phyloP scores from a whole-genome alignment of 2,329 filamentous ascomycete genomes.

The Dothistroma pini region DNA sequence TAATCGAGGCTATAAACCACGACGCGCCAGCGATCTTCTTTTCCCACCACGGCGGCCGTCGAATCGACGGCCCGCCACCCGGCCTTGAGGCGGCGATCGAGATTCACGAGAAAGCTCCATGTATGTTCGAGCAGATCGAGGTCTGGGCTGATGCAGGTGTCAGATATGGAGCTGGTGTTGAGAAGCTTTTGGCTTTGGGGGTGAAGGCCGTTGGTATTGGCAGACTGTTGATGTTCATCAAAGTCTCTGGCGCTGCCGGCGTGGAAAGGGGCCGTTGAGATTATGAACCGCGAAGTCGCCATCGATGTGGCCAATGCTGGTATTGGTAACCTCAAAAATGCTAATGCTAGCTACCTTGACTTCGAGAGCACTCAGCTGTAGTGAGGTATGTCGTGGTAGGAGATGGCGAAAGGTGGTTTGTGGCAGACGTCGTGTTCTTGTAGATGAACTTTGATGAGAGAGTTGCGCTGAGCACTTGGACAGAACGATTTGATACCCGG shows the following conservation, averaged over 20 bases:
- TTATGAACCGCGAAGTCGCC: slow-evolving; percentile 51
- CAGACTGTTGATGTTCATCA: slow-evolving; percentile 51
- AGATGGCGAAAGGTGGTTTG: too few species aligned
- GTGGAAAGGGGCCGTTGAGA: slow-evolving; percentile 49
- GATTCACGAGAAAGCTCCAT: slow-evolving; percentile 56
- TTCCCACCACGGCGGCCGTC: slow-evolving; percentile 54
- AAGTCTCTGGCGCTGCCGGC: slow-evolving; percentile 57
- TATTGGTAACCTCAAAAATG: slow-evolving; percentile 18
- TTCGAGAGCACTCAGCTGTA: too few species aligned
- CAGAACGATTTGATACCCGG: too few species aligned
- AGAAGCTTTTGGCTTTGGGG: slow-evolving; percentile 41
- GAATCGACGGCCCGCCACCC: slow-evolving; percentile 53
- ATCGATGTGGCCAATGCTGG: slow-evolving; percentile 23
- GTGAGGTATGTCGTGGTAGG: too few species aligned
- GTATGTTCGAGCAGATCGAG: slow-evolving; percentile 39
- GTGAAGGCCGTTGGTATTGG: slow-evolving; percentile 46
- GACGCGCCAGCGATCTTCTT: slow-evolving; percentile 49
- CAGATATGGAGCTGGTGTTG: slow-evolving; percentile 37
- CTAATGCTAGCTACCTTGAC: slow-evolving; percentile 5
- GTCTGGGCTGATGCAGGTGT: slow-evolving; percentile 41
- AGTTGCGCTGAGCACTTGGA: too few species aligned
- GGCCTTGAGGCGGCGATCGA: slow-evolving; percentile 73
- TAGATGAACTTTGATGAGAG: too few species aligned
- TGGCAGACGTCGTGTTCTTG: too few species aligned
- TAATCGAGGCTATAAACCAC: slow-evolving; percentile 38